Base-by-base conservation (phyloP, 495 filamentous ascomycete genomes). In the Aspergillus nidulans region DNA sequence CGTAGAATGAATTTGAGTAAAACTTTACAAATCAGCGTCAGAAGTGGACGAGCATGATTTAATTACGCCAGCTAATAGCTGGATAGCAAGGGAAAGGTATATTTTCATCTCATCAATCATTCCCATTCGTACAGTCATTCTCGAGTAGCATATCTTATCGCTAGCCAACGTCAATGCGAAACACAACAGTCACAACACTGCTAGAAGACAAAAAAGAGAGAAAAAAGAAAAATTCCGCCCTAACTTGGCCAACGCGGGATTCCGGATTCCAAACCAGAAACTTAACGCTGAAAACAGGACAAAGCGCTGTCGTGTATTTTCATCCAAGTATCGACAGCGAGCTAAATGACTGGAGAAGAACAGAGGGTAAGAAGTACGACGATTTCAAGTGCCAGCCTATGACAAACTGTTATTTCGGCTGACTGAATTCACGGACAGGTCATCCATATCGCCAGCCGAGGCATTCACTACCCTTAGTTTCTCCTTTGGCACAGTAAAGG, bases 401-500 rank as follows among this genome's bases (percentile, higher is more conserved):
- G 53, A 56, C 23, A 25, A 36, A 36, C 66, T 68, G 39, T 55
- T 60, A 6, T 51, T 61, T 13, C 66, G 53, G 44, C 61, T 72
- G 39, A 63, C 43, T 15, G 69, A 70, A 1, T 53, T 56, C 58
- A 67, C 64, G 6, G 71, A 74, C 20, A 67, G 23, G 42, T 64
- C 62, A 50, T 73, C 69, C 60, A 72, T 53, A 39, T 76, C 70
- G 0, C 61, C 51, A 1, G 68, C 69, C 0, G 68, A 65, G 10
- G 71, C 82, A 72, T 97, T 97, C 8, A 96, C 91, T 12, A 97
- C 90, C 46, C 92, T 76, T 60, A 97, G 65, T 66, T 79, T 82
- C 72, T 91, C 86, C 67, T 83, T 87, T 44, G 92, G 92, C 53
- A 95, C 89, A 1, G 91, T 95, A 68, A 95, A 97, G 76, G 95